Base-by-base conservation (phyloP, 2,329 filamentous ascomycete genomes). In the Xylogone sp. region DNA sequence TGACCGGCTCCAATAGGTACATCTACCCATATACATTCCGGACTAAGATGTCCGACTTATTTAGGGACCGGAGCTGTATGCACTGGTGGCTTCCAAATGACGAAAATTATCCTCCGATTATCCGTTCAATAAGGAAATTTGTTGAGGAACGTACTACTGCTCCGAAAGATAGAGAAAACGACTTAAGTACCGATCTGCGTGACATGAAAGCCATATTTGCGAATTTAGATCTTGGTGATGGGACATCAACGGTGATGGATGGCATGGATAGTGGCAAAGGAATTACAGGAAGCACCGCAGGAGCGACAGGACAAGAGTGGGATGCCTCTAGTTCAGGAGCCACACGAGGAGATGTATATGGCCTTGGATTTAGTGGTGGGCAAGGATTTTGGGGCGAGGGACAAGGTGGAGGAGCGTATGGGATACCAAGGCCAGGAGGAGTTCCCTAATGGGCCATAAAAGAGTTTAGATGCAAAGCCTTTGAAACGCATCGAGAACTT, bases 1-100 rank as follows among this genome's bases (percentile, higher is more conserved):
- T 59, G 52, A 59, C n/a, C 22, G 10, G 29, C 20, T 46, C n/a
- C 6, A 29, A 13, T 56, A 97, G 93, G 39, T 96, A 95, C 66
- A 87, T 96, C 21, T 92, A 90, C 59, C 87, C 92, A 1, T 75
- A 82, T 24, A 81, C 82, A 12, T 84, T 93, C 61, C 86, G 93
- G 52, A 76, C 73, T 27, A 85, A 86, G 58, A 87, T 97, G 79
- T 83, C 88, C 27, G 79, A 87, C 45, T 68, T 90, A 21, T 96
- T 94, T 77, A 75, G 80, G 53, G 81, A 89, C 43, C 78, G 82
- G 13, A 83, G 85, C 19, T 83, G 91, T 49, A 81, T 82, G 43
- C 78, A 86, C 52, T 97, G 91, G 90, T 99, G 94, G 94, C 79
- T 97, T 2, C 89, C 91, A 2, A 81, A 94, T 66, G 82, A 90